Base-by-base conservation (phyloP, 2,329 filamentous ascomycete genomes). In the Fusarium phyllophilum region DNA sequence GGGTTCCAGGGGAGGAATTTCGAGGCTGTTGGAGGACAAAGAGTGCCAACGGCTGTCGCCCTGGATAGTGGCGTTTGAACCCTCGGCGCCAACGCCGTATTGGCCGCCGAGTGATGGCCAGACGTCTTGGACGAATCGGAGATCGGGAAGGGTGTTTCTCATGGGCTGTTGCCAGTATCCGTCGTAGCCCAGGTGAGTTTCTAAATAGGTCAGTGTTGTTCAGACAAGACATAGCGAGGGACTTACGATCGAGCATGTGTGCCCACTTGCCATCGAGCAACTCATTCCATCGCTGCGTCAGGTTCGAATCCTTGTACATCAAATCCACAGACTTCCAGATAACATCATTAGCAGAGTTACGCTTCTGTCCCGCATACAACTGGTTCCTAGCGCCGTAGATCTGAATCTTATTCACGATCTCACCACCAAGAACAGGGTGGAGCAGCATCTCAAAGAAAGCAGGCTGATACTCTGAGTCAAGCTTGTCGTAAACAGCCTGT, bases 141-240 rank as follows among this genome's bases (percentile, higher is more conserved):
- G 65, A 11, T 88, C 86, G 0, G 91, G 91, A 3, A 92, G 86
- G 0, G 87, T 87, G 77, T 94, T 92, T 39, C 91, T 85, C 91
- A 93, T 93, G 3, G 92, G 91, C 78, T 93, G 91, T 81, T 94
- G 92, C 91, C 91, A 89, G 79, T 80, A 79, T 1, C 84, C 85
- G 59, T 88, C 83, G 52, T 87, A 89, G 26, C 87, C 87, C 14
- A 89, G 80, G 73, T 89, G 88, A 0, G 86, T 88, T 83, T 89
- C 82, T 83, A 41, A 2, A 12, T 1, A 22, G 0, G 45, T 73
- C 2, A 73, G 66, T 0, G 5, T 1, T 8, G 20, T 17, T 24
- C 11, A 36, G 5, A 17, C 10, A 2, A 20, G 11, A 2, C 0
- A 22, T 4, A 8, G 11, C 8, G 0, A 29, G 8, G 6, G 9